A percentile compares a stretch with the other conserved stretches of the same genome.
Conservation (phyloP, 352 stramenopile genomes). For the Phytophthora megakarya region DNA sequence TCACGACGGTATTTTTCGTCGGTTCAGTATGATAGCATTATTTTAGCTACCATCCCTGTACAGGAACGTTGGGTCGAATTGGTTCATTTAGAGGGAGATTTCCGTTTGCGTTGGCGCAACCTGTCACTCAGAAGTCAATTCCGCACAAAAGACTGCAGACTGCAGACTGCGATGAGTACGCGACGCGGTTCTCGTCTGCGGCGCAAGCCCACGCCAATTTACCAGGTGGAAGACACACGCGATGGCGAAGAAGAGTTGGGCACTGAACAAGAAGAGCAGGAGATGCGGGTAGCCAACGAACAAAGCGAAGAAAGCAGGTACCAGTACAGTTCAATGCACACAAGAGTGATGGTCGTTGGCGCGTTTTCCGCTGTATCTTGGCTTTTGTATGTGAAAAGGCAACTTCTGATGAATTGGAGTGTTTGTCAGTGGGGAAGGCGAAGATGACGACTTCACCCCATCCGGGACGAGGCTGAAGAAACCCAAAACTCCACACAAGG, state of each 20-base stretch:
- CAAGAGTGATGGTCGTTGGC: slow-evolving; percentile 31
- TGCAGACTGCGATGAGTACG: slow-evolving; percentile 39
- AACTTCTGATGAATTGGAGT: slow-evolving; percentile 12
- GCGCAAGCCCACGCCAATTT: slow-evolving; percentile 69
- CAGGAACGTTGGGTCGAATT: background rate
- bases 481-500: slow-evolving; percentile 18
- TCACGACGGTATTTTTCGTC: too few species aligned
- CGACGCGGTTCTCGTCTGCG: slow-evolving; percentile 69
- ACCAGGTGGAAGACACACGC: slow-evolving; percentile 68
- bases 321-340: slow-evolving; percentile 11
- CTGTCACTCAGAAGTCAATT: slow-evolving; percentile 18
- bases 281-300: slow-evolving; percentile 15
- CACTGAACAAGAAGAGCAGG: slow-evolving; percentile 23
- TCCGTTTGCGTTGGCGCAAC: slow-evolving; percentile 12
- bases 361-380: slow-evolving; percentile 12
- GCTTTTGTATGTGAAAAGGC: slow-evolving; percentile 14
- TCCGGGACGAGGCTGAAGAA: slow-evolving; percentile 21
- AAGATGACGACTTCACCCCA: slow-evolving; percentile 46
- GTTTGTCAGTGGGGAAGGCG: slow-evolving; percentile 21
- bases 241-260: slow-evolving; percentile 24
- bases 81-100: slow-evolving; percentile 21
- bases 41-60: too few species aligned
- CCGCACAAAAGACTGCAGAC: slow-evolving; percentile 12
- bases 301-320: slow-evolving; percentile 37
- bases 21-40: too few species aligned